A percentile compares a stretch with the other conserved stretches of the same genome.
Evolutionary conservation across 2,329 filamentous ascomycete species (phyloP).

Genomic region (Paracoccidioides lutzii): DNA sequence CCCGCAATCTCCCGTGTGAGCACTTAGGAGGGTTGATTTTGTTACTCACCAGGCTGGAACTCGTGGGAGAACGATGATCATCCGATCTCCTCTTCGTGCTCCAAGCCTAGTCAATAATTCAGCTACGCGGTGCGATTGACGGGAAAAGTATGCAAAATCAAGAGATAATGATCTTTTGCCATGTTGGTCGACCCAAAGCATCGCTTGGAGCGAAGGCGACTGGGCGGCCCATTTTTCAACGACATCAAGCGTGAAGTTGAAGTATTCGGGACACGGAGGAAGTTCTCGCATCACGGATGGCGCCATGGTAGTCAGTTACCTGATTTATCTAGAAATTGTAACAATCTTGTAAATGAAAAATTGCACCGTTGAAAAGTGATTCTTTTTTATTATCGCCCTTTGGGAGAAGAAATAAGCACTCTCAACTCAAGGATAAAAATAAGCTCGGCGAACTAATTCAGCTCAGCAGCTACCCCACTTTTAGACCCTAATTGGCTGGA

Average conservation of each 20-base stretch:
- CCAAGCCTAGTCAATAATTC: constrained; percentile 22
- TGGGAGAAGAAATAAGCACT: too few species aligned
- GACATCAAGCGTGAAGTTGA: constrained; percentile 32
- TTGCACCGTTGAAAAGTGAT: background rate
- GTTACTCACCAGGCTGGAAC: constrained; percentile 21
- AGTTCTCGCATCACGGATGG: constrained; percentile 1
- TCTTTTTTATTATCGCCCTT: background rate
- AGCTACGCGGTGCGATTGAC: constrained; percentile 25
- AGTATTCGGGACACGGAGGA: constrained; percentile 12
- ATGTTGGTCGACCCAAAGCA: constrained; percentile 28
- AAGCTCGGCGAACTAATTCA: too few species aligned
- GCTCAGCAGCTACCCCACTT: too few species aligned
- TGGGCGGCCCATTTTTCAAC: constrained; percentile 28
- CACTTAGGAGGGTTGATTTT: too few species aligned
- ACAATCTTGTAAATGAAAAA: background rate
- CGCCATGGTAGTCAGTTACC: background rate
- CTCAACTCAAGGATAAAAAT: too few species aligned
- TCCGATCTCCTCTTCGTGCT: constrained; percentile 21
- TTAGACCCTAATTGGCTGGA: too few species aligned
- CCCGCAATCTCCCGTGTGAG: background rate
- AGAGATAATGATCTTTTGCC: constrained; percentile 18
- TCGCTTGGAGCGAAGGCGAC: constrained; percentile 19
- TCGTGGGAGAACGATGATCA: constrained; percentile 26
- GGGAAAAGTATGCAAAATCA: constrained; percentile 25
- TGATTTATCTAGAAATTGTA: background rate